phyloP scores from a whole-genome alignment of 2,329 filamentous ascomycete genomes.

The Aspergillus niger region DNA sequence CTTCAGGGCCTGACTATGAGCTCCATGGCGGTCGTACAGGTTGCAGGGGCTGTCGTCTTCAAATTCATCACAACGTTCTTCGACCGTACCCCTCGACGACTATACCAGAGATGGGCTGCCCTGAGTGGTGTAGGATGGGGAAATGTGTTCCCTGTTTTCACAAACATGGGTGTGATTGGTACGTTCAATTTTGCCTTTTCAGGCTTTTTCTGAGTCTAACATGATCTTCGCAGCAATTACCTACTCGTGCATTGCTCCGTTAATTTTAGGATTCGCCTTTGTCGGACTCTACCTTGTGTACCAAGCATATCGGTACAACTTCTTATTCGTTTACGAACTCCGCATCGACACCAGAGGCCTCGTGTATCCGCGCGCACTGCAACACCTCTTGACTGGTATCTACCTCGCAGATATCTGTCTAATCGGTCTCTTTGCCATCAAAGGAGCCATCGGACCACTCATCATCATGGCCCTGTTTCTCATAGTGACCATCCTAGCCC shows the following conservation, averaged over 20 bases:
- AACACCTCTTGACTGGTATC: conserved; percentile 79
- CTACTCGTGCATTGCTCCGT: conserved; percentile 83
- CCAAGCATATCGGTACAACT: conserved; percentile 84
- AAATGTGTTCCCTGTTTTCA: conserved; percentile 73
- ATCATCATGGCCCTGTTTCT: conserved; percentile 76
- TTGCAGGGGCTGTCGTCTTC: conserved; percentile 71
- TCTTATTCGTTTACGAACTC: conserved; percentile 81
- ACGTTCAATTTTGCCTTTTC: conserved; percentile 33
- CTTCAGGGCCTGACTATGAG: conserved; percentile 83
- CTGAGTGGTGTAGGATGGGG: conserved; percentile 81
- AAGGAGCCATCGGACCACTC: conserved; percentile 63
- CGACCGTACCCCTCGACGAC: conserved; percentile 68
- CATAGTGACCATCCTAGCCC: conserved; percentile 73
- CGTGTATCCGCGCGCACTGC: conserved; percentile 80
- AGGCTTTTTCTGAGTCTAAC: not conserved
- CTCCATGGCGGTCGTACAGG: conserved; percentile 71
- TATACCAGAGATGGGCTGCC: conserved; percentile 73
- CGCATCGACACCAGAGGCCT: conserved; percentile 84
- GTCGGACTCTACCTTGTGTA: conserved; percentile 80
- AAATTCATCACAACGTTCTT: conserved; percentile 72
- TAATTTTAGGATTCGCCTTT: conserved; percentile 79
- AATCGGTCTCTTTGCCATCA: conserved; percentile 79
- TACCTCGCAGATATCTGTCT: conserved; percentile 84
- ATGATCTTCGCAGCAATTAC: conserved; percentile 63
- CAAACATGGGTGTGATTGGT: conserved; percentile 82